Evolutionary conservation across 306 rosid species (phyloP).

Genomic region (Trifolium fragiferum): DNA sequence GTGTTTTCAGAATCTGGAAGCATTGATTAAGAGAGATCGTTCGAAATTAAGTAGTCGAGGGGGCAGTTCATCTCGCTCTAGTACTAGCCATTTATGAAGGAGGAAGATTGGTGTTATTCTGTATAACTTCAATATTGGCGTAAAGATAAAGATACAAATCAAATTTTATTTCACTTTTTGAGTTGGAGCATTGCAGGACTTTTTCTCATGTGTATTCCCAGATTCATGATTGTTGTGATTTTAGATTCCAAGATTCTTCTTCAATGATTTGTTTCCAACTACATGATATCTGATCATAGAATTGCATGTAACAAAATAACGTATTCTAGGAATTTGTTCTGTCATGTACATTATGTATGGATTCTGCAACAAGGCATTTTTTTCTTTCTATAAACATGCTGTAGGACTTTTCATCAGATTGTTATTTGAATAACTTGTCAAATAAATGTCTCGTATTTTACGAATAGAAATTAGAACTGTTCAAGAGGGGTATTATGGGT

Average conservation of each 20-base stretch:
- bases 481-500: too few species aligned
- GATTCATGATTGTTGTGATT: slow-evolving; percentile 30
- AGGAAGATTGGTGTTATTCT: slow-evolving; percentile 5
- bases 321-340: slow-evolving; percentile 13
- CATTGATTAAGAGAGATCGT: slow-evolving; percentile 67
- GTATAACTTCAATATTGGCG: slow-evolving; percentile 23
- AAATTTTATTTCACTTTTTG: slow-evolving; percentile 33
- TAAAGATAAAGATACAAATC: slow-evolving; percentile 33
- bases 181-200: slow-evolving; percentile 18
- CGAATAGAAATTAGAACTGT: too few species aligned
- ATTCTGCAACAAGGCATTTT: slow-evolving; percentile 15
- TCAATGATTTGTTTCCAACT: slow-evolving; percentile 3
- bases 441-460: not conserved
- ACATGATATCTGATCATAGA: slow-evolving; percentile 28
- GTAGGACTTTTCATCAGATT: not conserved
- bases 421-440: not conserved
- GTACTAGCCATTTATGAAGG: slow-evolving; percentile 47
- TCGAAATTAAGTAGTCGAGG: slow-evolving; percentile 54
- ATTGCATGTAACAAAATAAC: slow-evolving; percentile 30
- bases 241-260: slow-evolving; percentile 40
- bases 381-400: slow-evolving; percentile 18
- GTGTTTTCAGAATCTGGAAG: slow-evolving; percentile 81
- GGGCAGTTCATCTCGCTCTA: slow-evolving; percentile 68
- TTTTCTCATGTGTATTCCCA: slow-evolving; percentile 41
- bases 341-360: slow-evolving; percentile 40